Evolutionary conservation across 2,329 filamentous ascomycete species (phyloP).

Genomic region (Trichoderma lentiforme): DNA sequence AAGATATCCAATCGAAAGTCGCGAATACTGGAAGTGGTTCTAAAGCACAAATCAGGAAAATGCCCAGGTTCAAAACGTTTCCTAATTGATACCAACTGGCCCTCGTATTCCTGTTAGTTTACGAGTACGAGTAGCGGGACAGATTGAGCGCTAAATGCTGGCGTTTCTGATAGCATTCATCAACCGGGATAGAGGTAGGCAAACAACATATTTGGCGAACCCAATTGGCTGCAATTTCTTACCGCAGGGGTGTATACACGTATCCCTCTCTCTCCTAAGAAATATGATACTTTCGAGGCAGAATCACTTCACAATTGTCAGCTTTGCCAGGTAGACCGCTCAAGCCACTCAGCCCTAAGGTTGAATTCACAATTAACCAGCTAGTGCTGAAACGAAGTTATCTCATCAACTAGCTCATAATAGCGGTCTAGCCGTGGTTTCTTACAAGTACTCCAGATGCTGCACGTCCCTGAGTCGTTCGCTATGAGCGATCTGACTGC

Average conservation of each 20-base stretch:
- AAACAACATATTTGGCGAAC: neutral
- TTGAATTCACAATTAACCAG: neutral
- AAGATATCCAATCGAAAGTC: neutral
- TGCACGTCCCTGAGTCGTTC: neutral
- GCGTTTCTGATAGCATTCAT: neutral
- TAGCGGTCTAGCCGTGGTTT: neutral
- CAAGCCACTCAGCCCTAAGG: neutral
- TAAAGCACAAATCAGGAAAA: neutral
- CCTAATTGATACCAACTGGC: neutral
- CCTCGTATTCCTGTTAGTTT: neutral
- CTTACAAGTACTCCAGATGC: neutral
- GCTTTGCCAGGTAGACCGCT: neutral
- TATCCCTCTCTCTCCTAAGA: neutral
- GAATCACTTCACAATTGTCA: neutral
- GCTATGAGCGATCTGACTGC: neutral
- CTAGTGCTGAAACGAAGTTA: neutral
- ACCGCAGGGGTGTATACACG: neutral
- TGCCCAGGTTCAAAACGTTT: neutral
- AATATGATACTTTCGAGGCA: neutral
- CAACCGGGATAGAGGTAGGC: neutral
- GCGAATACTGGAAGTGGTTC: neutral
- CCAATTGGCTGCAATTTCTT: neutral
- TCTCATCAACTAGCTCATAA: neutral
- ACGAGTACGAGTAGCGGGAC: neutral
- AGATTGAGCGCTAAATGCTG: neutral